These are phyloP conservation scores for Nissolia schottii DNA, from an alignment of 306 rosid genomes.

Conservation along the genomic window DNA sequence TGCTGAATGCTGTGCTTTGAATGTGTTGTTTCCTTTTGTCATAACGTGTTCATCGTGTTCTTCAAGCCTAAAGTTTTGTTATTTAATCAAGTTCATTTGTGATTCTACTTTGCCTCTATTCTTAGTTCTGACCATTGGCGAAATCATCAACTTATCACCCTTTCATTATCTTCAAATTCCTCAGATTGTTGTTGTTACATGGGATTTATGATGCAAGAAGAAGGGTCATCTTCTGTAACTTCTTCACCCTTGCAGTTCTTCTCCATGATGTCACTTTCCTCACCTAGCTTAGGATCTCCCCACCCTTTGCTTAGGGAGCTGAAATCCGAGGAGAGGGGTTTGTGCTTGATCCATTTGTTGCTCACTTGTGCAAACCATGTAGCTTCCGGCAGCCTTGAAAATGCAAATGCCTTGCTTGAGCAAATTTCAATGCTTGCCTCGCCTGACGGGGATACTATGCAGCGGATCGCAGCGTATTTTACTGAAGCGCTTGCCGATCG, in stretches of 20 bases:
- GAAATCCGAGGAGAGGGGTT: constrained; percentile 74
- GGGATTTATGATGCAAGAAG: constrained; percentile 56
- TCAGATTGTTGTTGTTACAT: constrained; percentile 32
- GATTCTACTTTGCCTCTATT: background rate
- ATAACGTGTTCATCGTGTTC: background rate
- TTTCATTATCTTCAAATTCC: constrained; percentile 20
- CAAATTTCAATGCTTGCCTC: constrained; percentile 81
- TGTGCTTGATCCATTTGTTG: constrained; percentile 70
- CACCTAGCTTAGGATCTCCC: constrained; percentile 69
- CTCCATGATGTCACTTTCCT: constrained; percentile 64
- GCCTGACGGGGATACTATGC: constrained; percentile 82
- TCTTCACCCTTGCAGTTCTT: constrained; percentile 57
- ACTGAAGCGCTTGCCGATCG: constrained; percentile 77
- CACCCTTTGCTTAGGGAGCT: constrained; percentile 65
- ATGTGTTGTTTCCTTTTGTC: constrained; percentile 8
- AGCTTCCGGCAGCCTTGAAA: constrained; percentile 63
- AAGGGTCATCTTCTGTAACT: constrained; percentile 64
- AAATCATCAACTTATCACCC: constrained; percentile 5
- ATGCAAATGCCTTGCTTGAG: constrained; percentile 72
- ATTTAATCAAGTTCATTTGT: background rate
- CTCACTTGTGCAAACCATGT: constrained; percentile 81
- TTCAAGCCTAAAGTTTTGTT: background rate
- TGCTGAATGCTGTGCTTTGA: constrained; percentile 10
- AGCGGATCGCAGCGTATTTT: constrained; percentile 75
- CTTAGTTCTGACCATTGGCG: background rate